Conservation (phyloP, 129 eudicot genomes). For the Apium graveolens region DNA sequence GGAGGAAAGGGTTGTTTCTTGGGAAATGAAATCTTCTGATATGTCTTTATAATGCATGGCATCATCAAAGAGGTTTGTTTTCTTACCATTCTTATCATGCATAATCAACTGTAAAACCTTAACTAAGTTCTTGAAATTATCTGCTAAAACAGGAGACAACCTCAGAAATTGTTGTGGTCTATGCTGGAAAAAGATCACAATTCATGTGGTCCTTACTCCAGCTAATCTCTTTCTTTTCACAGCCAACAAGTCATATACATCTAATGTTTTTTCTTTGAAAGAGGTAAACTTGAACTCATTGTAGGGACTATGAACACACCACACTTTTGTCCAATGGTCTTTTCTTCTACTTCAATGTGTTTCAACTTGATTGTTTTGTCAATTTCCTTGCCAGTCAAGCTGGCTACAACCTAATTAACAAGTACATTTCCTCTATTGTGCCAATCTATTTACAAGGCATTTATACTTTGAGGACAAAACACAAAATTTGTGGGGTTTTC, state of each 20-base stretch:
- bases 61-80: conserved; percentile 11
- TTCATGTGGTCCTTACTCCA: conserved; percentile 16
- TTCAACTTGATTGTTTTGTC: conserved; percentile 7
- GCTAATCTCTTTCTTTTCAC: conserved; percentile 16
- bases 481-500: not conserved
- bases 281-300: conserved; percentile 8
- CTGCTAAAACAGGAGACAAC: not conserved
- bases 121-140: not conserved
- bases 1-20: not conserved
- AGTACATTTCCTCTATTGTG: conserved; percentile 4
- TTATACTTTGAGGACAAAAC: conserved; percentile 1
- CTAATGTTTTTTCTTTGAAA: conserved; percentile 8
- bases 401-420: not conserved
- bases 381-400: conserved; percentile 10
- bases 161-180: conserved; percentile 4
- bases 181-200: conserved; percentile 6
- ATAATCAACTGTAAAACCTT: not conserved
- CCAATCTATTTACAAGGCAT: not conserved
- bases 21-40: conserved; percentile 26
- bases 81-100: not conserved
- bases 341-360: not conserved
- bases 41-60: conserved; percentile 21
- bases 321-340: not conserved
- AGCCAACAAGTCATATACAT: conserved; percentile 6
- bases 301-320: conserved; percentile 9